phyloP scores from a whole-genome alignment of 1,284 basidiomycete species.

The Hemileia vastatrix region DNA sequence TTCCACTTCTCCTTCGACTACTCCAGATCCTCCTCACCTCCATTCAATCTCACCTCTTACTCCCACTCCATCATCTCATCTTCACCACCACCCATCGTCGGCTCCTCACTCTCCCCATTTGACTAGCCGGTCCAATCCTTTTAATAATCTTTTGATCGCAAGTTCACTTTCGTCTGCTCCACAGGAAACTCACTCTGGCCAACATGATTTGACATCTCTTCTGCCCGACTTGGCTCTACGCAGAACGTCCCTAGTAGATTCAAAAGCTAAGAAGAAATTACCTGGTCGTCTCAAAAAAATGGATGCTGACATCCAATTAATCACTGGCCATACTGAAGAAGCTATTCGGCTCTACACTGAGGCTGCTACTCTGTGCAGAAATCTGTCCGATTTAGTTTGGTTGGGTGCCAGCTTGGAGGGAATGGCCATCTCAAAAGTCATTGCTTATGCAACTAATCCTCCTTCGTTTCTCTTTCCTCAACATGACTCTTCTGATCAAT shows the following conservation, averaged over 20 bases:
- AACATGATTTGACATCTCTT: not conserved
- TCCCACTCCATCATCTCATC: not conserved
- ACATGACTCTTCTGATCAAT: not conserved
- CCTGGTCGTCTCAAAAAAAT: slow-evolving; percentile 13
- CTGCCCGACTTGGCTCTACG: not conserved
- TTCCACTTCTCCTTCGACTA: not conserved
- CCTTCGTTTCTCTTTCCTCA: not conserved
- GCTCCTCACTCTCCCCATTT: not conserved
- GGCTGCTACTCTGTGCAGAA: slow-evolving; percentile 1
- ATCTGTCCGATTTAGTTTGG: slow-evolving; percentile 7
- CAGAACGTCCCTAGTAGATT: not conserved
- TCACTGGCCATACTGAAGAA: slow-evolving; percentile 3
- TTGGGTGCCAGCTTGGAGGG: slow-evolving; percentile 15
- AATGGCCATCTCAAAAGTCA: slow-evolving; percentile 5
- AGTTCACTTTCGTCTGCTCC: too few relatives aligned
- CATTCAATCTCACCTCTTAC: not conserved
- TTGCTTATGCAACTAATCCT: not conserved
- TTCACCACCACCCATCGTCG: not conserved
- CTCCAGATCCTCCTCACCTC: not conserved
- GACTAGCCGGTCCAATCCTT: not conserved
- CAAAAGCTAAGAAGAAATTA: slow-evolving; percentile 6
- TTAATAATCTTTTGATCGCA: not conserved
- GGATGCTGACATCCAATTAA: slow-evolving; percentile 13
- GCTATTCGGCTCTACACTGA: slow-evolving; percentile 11
- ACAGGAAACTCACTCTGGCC: too few relatives aligned